A percentile compares a stretch with the other conserved stretches of the same genome.
phyloP scores from a whole-genome alignment of 108 stramenopile genomes.

The Craspedostauros australis region DNA sequence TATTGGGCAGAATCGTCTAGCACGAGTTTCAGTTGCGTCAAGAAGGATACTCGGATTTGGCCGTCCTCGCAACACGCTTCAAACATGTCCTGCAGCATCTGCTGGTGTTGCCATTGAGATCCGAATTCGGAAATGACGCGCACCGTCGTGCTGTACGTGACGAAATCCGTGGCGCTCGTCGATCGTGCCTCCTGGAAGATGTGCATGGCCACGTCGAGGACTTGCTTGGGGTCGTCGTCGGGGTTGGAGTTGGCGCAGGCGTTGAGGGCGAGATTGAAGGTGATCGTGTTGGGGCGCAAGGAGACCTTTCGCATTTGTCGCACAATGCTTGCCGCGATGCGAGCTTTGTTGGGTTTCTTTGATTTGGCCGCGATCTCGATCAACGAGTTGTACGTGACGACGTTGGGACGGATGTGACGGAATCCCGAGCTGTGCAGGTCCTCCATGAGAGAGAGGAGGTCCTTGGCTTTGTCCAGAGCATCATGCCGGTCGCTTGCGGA shows the following conservation, averaged over 20 bases:
- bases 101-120: conserved; percentile 13
- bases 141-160: conserved; percentile 17
- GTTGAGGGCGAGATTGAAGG: conserved; percentile 35
- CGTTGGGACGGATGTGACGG: not conserved
- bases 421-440: conserved; percentile 5
- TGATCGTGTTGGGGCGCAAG: conserved; percentile 22
- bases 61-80: conserved; percentile 21
- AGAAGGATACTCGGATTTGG: conserved; percentile 7
- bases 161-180: conserved; percentile 18
- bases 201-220: conserved; percentile 7
- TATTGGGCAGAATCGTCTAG: no score
- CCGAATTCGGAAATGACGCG: conserved; percentile 17
- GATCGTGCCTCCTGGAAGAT: conserved; percentile 23
- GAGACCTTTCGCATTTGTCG: conserved; percentile 17
- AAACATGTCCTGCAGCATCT: conserved; percentile 11
- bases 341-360: conserved; percentile 37
- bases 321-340: conserved; percentile 16
- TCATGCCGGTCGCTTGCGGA: conserved; percentile 18
- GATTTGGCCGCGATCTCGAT: conserved; percentile 29
- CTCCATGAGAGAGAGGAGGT: conserved; percentile 23
- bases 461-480: conserved; percentile 15
- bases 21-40: conserved; percentile 17
- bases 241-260: conserved; percentile 23
- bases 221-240: conserved; percentile 8
- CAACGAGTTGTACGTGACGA: conserved; percentile 8